Conservation (phyloP, 1,284 basidiomycete genomes). For the Pholiota adiposa region DNA sequence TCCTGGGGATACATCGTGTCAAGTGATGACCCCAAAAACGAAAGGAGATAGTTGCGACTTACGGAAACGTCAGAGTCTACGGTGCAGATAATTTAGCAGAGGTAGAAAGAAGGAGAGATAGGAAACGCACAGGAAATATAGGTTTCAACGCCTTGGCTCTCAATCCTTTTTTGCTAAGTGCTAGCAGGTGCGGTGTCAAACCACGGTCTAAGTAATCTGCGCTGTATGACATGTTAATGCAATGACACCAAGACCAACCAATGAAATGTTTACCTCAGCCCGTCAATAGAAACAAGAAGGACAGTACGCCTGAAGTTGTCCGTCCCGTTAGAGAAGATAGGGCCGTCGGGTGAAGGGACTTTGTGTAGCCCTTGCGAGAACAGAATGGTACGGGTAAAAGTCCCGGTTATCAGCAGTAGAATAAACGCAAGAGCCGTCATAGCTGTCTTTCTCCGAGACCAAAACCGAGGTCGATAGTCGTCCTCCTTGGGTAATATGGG, state of each 20-base stretch:
- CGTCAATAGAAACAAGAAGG: constrained; percentile 86
- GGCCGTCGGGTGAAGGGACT: constrained; percentile 23
- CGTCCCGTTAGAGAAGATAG: constrained; percentile 70
- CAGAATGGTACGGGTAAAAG: constrained; percentile 40
- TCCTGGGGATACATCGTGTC: constrained; percentile 47
- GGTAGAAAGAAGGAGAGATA: neutral
- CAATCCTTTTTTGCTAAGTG: constrained; percentile 80
- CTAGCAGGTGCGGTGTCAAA: constrained; percentile 79
- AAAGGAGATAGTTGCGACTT: constrained; percentile 39
- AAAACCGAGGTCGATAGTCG: constrained; percentile 28
- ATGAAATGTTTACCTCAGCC: constrained; percentile 59
- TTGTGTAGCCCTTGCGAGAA: constrained; percentile 17
- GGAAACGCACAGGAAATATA: constrained; percentile 75
- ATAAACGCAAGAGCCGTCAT: constrained; percentile 42
- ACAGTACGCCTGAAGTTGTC: constrained; percentile 81
- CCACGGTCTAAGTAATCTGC: constrained; percentile 85
- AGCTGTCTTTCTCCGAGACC: constrained; percentile 41
- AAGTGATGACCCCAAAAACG: constrained; percentile 5
- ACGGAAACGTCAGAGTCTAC: constrained; percentile 90
- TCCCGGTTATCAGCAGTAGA: constrained; percentile 46
- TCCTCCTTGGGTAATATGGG: constrained; percentile 19
- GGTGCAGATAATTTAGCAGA: constrained; percentile 3
- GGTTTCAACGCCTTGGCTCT: constrained; percentile 85
- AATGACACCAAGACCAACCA: neutral
- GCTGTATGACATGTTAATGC: constrained; percentile 42